A percentile compares a stretch with the other conserved stretches of the same genome.
Conservation (phyloP, 768 basidiomycete genomes). For the Clavulina sp. region DNA sequence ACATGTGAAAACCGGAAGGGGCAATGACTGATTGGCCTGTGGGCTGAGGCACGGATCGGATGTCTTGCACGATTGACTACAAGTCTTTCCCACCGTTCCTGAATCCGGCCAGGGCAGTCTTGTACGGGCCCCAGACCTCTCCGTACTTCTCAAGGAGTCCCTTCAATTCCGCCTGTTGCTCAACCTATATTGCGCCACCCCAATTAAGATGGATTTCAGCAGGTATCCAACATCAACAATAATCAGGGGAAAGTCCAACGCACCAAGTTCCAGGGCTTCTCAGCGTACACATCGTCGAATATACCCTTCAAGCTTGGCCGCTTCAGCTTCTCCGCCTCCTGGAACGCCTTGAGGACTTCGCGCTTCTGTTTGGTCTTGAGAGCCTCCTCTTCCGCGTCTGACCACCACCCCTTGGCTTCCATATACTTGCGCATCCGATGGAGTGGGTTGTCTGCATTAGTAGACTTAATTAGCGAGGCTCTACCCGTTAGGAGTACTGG, state of each 20-base stretch:
- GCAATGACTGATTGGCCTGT: no score
- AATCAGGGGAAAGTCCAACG: conserved; percentile 18
- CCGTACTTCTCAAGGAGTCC: conserved; percentile 72
- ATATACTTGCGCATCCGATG: conserved; percentile 71
- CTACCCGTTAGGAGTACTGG: not conserved
- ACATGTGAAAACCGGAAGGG: no score
- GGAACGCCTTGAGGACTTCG: conserved; percentile 65
- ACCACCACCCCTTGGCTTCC: conserved; percentile 77
- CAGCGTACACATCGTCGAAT: conserved; percentile 67
- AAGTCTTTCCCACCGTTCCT: conserved; percentile 36
- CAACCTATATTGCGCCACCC: conserved; percentile 30
- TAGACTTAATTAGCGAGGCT: not conserved
- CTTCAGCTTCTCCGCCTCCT: conserved; percentile 51
- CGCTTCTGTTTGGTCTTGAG: conserved; percentile 49
- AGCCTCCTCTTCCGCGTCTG: conserved; percentile 49
- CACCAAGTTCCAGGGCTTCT: conserved; percentile 72
- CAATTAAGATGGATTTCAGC: not conserved
- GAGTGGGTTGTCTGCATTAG: conserved; percentile 52
- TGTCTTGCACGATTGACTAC: no score
- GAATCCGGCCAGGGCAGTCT: conserved; percentile 57
- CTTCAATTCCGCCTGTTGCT: conserved; percentile 67
- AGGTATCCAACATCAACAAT: not conserved
- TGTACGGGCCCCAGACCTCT: conserved; percentile 73
- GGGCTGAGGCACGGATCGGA: no score
- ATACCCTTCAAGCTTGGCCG: conserved; percentile 57